Conservation (phyloP, 2,329 filamentous ascomycete genomes). For the Sphaerulina musiva region DNA sequence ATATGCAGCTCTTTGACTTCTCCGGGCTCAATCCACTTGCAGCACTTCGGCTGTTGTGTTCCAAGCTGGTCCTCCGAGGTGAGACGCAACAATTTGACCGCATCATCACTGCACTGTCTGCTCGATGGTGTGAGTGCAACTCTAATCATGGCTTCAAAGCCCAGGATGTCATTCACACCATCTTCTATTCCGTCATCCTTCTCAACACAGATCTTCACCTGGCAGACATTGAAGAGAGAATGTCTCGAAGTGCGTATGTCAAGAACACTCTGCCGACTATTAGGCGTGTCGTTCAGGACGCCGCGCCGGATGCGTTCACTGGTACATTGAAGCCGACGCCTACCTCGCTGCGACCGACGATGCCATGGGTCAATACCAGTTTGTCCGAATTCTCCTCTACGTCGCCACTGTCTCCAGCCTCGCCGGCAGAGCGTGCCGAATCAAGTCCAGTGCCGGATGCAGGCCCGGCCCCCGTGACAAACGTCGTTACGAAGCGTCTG, state of each 20-base stretch:
- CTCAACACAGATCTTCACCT: conserved; percentile 94
- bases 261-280: conserved; percentile 95
- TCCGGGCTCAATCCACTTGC: conserved; percentile 70
- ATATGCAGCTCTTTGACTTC: conserved; percentile 91
- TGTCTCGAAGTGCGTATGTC: conserved; percentile 90
- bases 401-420: conserved; percentile 1
- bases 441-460: conserved; percentile 4
- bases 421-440: conserved; percentile 2
- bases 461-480: conserved; percentile 9
- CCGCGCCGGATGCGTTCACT: conserved; percentile 61
- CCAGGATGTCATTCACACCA: conserved; percentile 89
- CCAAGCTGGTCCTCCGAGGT: conserved; percentile 72
- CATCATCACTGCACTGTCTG: conserved; percentile 81
- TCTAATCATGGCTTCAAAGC: conserved; percentile 87
- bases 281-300: conserved; percentile 65
- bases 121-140: conserved; percentile 90
- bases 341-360: conserved; percentile 21
- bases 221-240: conserved; percentile 91
- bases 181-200: conserved; percentile 91
- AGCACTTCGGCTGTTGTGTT: conserved; percentile 73
- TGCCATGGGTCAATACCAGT: conserved; percentile 31
- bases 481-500: conserved; percentile 35
- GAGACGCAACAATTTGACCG: conserved; percentile 97
- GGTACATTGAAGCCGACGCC: conserved; percentile 26
- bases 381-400: conserved; percentile 12